Percentiles rank a stretch among this genome's conserved stretches.
Conservation (phyloP, 495 filamentous ascomycete species). For the Podospora anserina region DNA sequence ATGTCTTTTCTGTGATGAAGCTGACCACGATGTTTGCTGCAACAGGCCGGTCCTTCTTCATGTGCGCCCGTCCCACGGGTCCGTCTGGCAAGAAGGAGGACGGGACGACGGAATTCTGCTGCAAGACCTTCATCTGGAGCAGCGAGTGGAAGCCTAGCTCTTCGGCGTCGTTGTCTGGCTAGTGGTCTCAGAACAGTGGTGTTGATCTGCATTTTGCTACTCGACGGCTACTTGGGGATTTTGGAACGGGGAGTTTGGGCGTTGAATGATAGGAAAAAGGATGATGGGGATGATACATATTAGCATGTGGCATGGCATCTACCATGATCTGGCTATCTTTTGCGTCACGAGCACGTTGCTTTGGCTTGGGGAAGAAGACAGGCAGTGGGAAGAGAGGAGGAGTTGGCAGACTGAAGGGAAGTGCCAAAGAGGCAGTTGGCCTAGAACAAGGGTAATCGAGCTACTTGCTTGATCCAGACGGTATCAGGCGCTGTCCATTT, state of each 20-base stretch:
- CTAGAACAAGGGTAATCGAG: not conserved
- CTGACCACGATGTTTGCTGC: not conserved
- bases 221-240: not conserved
- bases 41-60: conserved; percentile 77
- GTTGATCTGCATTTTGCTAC: not conserved
- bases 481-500: not conserved
- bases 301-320: not conserved
- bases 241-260: not conserved
- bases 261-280: not conserved
- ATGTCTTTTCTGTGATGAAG: not conserved
- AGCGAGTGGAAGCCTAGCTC: conserved; percentile 63
- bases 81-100: conserved; percentile 79
- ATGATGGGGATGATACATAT: not conserved
- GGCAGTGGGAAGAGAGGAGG: not conserved
- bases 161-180: not conserved
- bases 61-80: conserved; percentile 76
- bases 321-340: not conserved
- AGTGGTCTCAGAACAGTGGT: not conserved
- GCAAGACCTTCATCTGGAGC: conserved; percentile 85
- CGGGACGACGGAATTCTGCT: conserved; percentile 73
- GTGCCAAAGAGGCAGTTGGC: not conserved
- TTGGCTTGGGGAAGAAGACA: not conserved
- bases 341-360: not conserved
- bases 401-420: not conserved
- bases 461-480: not conserved